phyloP scores from a whole-genome alignment of 1,284 basidiomycete genomes.

The Gymnopus androsaceus region DNA sequence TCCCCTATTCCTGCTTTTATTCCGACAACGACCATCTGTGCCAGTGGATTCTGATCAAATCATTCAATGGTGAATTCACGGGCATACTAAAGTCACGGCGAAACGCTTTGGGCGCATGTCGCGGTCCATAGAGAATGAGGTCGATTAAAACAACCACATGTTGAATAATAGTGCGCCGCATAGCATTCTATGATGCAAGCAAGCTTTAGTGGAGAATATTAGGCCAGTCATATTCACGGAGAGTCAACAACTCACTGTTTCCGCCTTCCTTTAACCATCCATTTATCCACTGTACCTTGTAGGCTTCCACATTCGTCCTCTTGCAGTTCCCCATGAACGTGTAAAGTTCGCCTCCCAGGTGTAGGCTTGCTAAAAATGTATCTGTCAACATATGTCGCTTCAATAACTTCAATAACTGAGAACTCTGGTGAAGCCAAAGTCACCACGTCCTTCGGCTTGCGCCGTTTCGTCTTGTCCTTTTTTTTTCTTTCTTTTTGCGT shows the following conservation, averaged over 20 bases:
- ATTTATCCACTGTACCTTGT: slow-evolving; percentile 85
- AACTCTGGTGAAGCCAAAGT: too few relatives aligned
- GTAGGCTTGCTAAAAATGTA: slow-evolving; percentile 69
- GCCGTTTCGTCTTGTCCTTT: slow-evolving; percentile 33
- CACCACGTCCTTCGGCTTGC: slow-evolving; percentile 52
- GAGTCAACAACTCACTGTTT: slow-evolving; percentile 59
- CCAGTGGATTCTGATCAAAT: slow-evolving; percentile 99
- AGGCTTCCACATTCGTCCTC: slow-evolving; percentile 94
- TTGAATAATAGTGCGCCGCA: slow-evolving; percentile 94
- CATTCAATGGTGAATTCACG: slow-evolving; percentile 93
- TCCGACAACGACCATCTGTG: slow-evolving; percentile 93
- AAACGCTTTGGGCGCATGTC: slow-evolving; percentile 95
- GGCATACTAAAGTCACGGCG: slow-evolving; percentile 87
- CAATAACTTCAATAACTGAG: background rate
- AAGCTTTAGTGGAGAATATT: slow-evolving; percentile 46
- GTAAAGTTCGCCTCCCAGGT: slow-evolving; percentile 97
- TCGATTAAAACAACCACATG: slow-evolving; percentile 92
- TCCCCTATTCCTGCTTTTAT: slow-evolving; percentile 90
- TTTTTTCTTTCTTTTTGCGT: too few relatives aligned
- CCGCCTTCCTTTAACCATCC: slow-evolving; percentile 84
- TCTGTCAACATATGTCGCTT: background rate
- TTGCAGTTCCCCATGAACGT: slow-evolving; percentile 94
- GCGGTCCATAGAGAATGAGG: slow-evolving; percentile 87
- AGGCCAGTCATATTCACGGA: background rate
- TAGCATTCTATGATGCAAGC: slow-evolving; percentile 81